Percentiles rank a stretch among this genome's conserved stretches.
Evolutionary conservation across 129 eudicot genomes (phyloP).

Genomic region (Flaveria robusta): DNA sequence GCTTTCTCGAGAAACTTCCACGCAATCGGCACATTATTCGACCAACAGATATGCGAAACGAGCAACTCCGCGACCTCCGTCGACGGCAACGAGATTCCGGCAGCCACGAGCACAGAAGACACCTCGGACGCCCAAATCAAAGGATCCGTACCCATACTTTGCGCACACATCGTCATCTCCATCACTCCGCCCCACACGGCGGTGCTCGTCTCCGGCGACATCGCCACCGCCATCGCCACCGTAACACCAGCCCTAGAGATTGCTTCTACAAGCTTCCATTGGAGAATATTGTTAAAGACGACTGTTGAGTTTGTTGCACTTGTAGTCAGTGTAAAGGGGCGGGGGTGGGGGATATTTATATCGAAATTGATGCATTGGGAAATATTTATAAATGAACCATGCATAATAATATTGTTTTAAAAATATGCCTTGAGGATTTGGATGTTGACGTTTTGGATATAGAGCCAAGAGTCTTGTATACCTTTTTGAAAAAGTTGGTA

Average conservation of each 20-base stretch:
- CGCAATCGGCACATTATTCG: constrained; percentile 67
- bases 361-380: no score
- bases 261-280: constrained; percentile 13
- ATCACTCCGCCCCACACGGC: constrained; percentile 49
- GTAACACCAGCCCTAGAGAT: neutral
- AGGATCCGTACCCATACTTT: constrained; percentile 60
- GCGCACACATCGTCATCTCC: constrained; percentile 76
- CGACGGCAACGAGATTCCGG: constrained; percentile 77
- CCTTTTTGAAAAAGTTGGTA: no score
- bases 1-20: constrained; percentile 95
- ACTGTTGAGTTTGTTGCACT: no score
- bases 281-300: neutral
- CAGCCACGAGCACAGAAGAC: constrained; percentile 49
- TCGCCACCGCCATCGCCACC: constrained; percentile 43
- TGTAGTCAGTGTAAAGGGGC: neutral
- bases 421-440: no score
- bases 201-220: constrained; percentile 13
- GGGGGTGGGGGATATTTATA: neutral
- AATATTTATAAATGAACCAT: no score
- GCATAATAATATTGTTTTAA: no score
- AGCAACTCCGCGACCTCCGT: constrained; percentile 60
- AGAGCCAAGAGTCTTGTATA: no score
- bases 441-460: no score
- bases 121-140: constrained; percentile 66
- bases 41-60: constrained; percentile 76